These are phyloP conservation scores for Niveomyces coronatus DNA, from an alignment of 2,329 filamentous ascomycete species.

Conservation along the genomic window DNA sequence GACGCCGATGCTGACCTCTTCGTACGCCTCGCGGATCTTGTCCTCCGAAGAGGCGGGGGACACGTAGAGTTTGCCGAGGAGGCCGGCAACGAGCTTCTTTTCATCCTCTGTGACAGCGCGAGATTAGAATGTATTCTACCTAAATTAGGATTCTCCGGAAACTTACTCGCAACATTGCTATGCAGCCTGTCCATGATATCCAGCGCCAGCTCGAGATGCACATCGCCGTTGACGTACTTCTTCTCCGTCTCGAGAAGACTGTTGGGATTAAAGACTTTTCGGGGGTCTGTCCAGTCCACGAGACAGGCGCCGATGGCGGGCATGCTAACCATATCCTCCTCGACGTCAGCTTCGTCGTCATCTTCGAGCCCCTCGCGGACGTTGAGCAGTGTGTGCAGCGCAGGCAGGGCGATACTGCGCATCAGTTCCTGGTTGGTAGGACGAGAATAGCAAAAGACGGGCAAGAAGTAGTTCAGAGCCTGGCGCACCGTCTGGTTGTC, in stretches of 20 bases:
- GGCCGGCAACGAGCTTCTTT: conserved; percentile 66
- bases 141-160: not conserved
- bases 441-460: conserved; percentile 84
- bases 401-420: conserved; percentile 60
- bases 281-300: conserved; percentile 89
- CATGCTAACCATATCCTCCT: conserved; percentile 70
- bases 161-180: conserved; percentile 56
- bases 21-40: conserved; percentile 47
- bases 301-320: conserved; percentile 71
- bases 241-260: conserved; percentile 44
- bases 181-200: conserved; percentile 68
- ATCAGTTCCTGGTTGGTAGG: conserved; percentile 75
- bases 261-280: conserved; percentile 56
- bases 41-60: conserved; percentile 53
- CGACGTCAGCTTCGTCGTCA: conserved; percentile 64
- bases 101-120: conserved; percentile 60
- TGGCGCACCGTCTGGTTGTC: conserved; percentile 77
- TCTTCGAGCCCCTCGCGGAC: conserved; percentile 64
- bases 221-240: conserved; percentile 60
- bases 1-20: conserved; percentile 49
- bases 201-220: conserved; percentile 69
- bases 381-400: conserved; percentile 65
- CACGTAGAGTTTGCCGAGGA: conserved; percentile 76
- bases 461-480: conserved; percentile 84
- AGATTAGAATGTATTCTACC: conserved; percentile 19